Conservation (phyloP, 1,139 yeast genomes). For the Protomyces arabidopsidicola region DNA sequence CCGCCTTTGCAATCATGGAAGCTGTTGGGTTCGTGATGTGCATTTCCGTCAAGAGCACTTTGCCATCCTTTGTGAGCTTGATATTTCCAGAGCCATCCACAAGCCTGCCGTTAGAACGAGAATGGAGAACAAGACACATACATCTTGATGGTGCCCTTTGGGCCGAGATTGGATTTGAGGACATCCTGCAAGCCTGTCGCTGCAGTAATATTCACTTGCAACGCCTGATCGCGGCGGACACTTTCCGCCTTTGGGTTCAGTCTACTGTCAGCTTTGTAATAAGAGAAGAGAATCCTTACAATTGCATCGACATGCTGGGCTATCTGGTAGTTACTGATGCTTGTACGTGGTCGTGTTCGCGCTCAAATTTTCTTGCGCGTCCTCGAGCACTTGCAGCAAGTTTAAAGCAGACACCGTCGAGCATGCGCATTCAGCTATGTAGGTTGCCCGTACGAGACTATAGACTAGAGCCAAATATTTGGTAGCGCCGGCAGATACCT, state of each 20-base stretch:
- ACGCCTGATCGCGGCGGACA: conserved; percentile 85
- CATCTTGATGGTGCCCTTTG: conserved; percentile 94
- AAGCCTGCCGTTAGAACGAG: conserved; percentile 38
- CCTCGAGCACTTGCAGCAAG: background rate
- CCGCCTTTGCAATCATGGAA: conserved; percentile 82
- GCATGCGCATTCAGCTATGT: too few relatives aligned
- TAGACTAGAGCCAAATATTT: conserved; percentile 26
- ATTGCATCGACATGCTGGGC: conserved; percentile 1
- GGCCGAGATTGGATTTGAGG: conserved; percentile 86
- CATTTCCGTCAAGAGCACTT: conserved; percentile 89
- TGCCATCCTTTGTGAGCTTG: conserved; percentile 95
- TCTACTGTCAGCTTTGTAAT: conserved; percentile 7
- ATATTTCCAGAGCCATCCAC: conserved; percentile 97
- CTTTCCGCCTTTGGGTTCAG: conserved; percentile 97
- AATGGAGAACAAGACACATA: conserved; percentile 31
- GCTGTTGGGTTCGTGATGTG: conserved; percentile 99
- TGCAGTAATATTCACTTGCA: conserved; percentile 85
- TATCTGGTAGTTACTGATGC: background rate
- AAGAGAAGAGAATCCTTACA: background rate
- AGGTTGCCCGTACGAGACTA: background rate
- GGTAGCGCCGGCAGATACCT: conserved; percentile 67
- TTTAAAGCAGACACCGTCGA: too few relatives aligned
- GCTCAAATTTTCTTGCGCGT: background rate
- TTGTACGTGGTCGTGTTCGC: background rate
- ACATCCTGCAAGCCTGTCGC: conserved; percentile 96